A percentile compares a stretch with the other conserved stretches of the same genome.
Conservation (phyloP, 2,329 filamentous ascomycete species). For the Drechslera avenae region DNA sequence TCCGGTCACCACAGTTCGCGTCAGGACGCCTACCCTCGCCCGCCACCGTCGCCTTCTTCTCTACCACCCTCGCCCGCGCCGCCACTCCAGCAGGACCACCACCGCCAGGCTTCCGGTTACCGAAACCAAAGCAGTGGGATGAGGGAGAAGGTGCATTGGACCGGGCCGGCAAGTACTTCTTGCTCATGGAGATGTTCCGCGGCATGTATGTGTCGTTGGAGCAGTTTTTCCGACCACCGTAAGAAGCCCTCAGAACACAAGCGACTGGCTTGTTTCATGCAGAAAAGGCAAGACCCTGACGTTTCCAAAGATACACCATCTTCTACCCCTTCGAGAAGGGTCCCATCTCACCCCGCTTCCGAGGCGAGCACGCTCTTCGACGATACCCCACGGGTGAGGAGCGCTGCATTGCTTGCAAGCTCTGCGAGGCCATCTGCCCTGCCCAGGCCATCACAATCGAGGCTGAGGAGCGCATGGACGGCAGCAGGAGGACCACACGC, state of each 20-base stretch:
- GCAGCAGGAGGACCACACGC: constrained; percentile 89
- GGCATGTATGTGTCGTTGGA: constrained; percentile 98
- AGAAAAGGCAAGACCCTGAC: constrained; percentile 32
- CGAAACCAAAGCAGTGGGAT: constrained; percentile 76
- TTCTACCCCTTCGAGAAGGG: constrained; percentile 99
- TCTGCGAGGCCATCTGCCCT: constrained; percentile 97
- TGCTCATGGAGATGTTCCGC: constrained; percentile 92
- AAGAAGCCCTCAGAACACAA: constrained; percentile 56
- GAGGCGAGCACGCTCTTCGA: constrained; percentile 94
- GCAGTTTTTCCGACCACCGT: constrained; percentile 98
- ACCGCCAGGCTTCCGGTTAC: constrained; percentile 79
- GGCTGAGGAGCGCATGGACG: constrained; percentile 96
- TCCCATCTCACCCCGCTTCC: constrained; percentile 95
- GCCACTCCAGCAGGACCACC: constrained; percentile 77
- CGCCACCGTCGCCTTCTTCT: constrained; percentile 64
- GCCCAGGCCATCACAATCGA: constrained; percentile 99
- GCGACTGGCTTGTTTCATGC: constrained; percentile 5
- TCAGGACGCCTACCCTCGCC: constrained; percentile 46
- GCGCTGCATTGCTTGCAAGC: constrained; percentile 99
- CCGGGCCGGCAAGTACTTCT: constrained; percentile 89
- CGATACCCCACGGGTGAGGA: constrained; percentile 97
- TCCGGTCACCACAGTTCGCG: constrained; percentile 42
- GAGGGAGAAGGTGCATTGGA: constrained; percentile 79
- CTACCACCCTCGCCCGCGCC: constrained; percentile 64
- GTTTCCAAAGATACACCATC: constrained; percentile 79